Percentiles rank a stretch among this genome's conserved stretches.
Evolutionary conservation across 805 yeast species (phyloP).

Genomic region (Candida railenensis): DNA sequence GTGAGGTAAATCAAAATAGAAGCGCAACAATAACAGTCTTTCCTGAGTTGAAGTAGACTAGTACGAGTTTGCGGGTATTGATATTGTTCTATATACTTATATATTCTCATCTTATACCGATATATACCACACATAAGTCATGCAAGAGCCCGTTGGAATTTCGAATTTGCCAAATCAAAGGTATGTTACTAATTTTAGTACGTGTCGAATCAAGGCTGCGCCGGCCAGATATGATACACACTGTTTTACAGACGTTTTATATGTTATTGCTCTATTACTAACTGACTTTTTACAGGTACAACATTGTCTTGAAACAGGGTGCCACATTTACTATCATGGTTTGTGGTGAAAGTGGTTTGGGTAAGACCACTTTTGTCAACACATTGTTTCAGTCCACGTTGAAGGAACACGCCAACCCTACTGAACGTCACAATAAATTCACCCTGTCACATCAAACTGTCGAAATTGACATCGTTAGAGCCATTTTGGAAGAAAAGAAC

Average conservation of each 20-base stretch:
- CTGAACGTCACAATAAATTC: constrained; percentile 58
- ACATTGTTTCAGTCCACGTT: constrained; percentile 77
- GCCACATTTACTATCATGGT: constrained; percentile 80
- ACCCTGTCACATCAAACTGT: constrained; percentile 61
- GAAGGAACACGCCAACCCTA: constrained; percentile 56
- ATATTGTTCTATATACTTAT: neutral
- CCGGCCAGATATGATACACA: too few species aligned
- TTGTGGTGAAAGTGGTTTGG: constrained; percentile 89
- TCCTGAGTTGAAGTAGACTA: neutral
- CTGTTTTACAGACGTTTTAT: too few species aligned
- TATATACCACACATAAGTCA: constrained; percentile 10
- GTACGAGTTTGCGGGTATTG: neutral
- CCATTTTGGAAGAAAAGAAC: constrained; percentile 81
- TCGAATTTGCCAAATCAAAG: constrained; percentile 74
- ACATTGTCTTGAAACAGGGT: constrained; percentile 72
- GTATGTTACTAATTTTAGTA: constrained; percentile 29
- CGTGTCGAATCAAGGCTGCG: neutral
- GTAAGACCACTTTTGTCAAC: constrained; percentile 88
- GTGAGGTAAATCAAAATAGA: neutral
- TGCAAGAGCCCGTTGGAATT: constrained; percentile 65
- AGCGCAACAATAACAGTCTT: neutral
- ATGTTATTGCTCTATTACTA: too few species aligned
- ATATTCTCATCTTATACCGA: neutral
- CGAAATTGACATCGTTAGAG: constrained; percentile 74
- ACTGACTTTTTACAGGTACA: constrained; percentile 46